phyloP scores from a whole-genome alignment of 179 eudicot species.

The Actinidia arguta region DNA sequence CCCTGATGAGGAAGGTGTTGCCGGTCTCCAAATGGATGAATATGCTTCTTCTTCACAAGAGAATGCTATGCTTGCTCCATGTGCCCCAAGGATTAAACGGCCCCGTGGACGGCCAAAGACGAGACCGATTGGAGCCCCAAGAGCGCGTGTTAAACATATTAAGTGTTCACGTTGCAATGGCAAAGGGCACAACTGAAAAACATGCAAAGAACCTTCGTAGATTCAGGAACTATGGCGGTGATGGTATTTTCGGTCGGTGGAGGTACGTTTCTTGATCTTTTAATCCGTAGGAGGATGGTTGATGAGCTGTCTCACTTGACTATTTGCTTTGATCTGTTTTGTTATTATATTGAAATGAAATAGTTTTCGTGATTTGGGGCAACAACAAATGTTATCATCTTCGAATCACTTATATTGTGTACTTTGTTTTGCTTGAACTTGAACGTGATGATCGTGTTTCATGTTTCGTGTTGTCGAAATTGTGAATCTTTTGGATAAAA shows the following conservation, averaged over 20 bases:
- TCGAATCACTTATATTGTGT: not conserved
- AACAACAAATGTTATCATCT: not conserved
- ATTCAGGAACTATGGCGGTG: not conserved
- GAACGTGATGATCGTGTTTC: not conserved
- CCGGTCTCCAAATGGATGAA: not conserved
- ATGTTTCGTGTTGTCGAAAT: not conserved
- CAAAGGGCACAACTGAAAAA: not conserved
- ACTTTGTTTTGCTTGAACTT: not conserved
- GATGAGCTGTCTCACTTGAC: not conserved
- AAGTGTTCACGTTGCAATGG: not conserved
- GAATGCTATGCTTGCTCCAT: not conserved
- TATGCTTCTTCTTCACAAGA: not conserved
- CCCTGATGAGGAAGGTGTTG: not conserved
- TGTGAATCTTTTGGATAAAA: not conserved
- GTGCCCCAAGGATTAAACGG: not conserved
- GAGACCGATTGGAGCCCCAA: not conserved
- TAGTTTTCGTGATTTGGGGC: not conserved
- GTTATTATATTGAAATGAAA: not conserved
- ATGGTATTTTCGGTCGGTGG: not conserved
- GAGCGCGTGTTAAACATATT: not conserved
- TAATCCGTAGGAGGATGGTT: not conserved
- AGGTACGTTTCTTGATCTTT: not conserved
- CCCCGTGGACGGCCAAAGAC: conserved; percentile 15
- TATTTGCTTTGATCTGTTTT: not conserved
- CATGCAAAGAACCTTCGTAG: not conserved